These are phyloP conservation scores for Colletotrichum navitas DNA, from an alignment of 2,329 filamentous ascomycete genomes.

Conservation along the genomic window DNA sequence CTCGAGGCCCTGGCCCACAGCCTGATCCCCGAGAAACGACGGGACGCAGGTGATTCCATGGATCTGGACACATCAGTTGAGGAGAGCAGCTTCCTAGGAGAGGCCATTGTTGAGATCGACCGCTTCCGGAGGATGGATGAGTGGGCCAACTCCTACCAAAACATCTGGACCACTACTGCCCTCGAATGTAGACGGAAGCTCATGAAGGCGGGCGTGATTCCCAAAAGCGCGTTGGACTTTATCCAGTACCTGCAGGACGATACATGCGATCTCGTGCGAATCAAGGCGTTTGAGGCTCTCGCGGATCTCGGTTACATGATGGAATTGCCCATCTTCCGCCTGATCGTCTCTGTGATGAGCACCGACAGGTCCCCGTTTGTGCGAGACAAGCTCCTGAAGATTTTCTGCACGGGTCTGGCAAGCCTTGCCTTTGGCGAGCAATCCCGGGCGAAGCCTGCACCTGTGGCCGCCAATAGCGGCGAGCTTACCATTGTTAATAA, in stretches of 20 bases:
- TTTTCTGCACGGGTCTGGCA: conserved; percentile 70
- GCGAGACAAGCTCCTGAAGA: conserved; percentile 70
- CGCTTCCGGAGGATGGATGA: conserved; percentile 76
- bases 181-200: conserved; percentile 71
- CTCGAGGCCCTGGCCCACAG: conserved; percentile 73
- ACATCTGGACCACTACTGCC: conserved; percentile 73
- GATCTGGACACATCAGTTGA: conserved; percentile 53
- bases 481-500: conserved; percentile 54
- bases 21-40: conserved; percentile 62
- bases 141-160: conserved; percentile 76
- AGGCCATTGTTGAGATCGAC: conserved; percentile 73
- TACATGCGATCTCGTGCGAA: conserved; percentile 71
- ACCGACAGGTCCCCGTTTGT: conserved; percentile 75
- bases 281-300: conserved; percentile 75
- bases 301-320: conserved; percentile 73
- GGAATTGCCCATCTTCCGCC: conserved; percentile 66
- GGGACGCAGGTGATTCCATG: conserved; percentile 54
- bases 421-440: conserved; percentile 74
- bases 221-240: conserved; percentile 66
- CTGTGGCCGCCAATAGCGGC: conserved; percentile 43
- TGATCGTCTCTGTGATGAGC: conserved; percentile 69
- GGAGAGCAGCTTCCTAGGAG: conserved; percentile 63
- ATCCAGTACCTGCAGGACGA: conserved; percentile 75
- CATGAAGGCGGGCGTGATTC: conserved; percentile 74
- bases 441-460: conserved; percentile 54